phyloP scores from a whole-genome alignment of 139 green algal genomes.

The Nannochloris sp. region DNA sequence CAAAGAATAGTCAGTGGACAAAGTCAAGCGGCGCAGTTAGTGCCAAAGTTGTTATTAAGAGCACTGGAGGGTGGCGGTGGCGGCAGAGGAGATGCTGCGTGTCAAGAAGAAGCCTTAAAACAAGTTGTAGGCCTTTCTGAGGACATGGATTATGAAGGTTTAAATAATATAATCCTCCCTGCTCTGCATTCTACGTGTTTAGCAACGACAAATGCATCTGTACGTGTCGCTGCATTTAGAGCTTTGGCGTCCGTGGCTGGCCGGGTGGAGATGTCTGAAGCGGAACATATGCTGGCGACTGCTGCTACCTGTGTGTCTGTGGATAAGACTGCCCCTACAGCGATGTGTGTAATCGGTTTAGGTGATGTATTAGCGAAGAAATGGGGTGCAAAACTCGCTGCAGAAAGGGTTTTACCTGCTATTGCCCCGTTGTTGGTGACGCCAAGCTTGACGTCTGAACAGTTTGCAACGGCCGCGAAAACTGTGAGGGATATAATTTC shows the following conservation, averaged over 20 bases:
- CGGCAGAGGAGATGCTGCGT: slow-evolving; percentile 17
- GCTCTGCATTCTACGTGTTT: slow-evolving; percentile 43
- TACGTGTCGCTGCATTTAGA: slow-evolving; percentile 46
- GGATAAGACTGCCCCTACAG: slow-evolving; percentile 56
- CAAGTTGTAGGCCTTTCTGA: slow-evolving; percentile 17
- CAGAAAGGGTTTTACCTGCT: slow-evolving; percentile 49
- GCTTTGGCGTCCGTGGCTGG: slow-evolving; percentile 37
- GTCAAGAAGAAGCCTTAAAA: slow-evolving; percentile 53
- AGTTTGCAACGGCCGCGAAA: slow-evolving; percentile 34
- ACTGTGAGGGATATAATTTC: slow-evolving; percentile 14
- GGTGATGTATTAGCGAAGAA: slow-evolving; percentile 43
- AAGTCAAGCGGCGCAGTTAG: slow-evolving; percentile 11
- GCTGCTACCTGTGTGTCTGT: slow-evolving; percentile 28
- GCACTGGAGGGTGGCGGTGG: background rate
- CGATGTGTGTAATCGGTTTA: slow-evolving; percentile 58
- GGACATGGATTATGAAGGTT: slow-evolving; percentile 17
- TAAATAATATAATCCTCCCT: slow-evolving; percentile 34
- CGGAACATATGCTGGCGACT: slow-evolving; percentile 42
- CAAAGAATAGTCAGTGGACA: slow-evolving; percentile 8
- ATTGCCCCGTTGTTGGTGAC: slow-evolving; percentile 51
- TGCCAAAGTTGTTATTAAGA: slow-evolving; percentile 40
- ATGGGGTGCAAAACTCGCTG: slow-evolving; percentile 41
- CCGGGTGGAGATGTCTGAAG: slow-evolving; percentile 46
- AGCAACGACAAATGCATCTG: slow-evolving; percentile 48
- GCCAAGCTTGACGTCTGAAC: slow-evolving; percentile 27